phyloP scores from a whole-genome alignment of 257 asterid genomes.

The Forsythia suspensa region DNA sequence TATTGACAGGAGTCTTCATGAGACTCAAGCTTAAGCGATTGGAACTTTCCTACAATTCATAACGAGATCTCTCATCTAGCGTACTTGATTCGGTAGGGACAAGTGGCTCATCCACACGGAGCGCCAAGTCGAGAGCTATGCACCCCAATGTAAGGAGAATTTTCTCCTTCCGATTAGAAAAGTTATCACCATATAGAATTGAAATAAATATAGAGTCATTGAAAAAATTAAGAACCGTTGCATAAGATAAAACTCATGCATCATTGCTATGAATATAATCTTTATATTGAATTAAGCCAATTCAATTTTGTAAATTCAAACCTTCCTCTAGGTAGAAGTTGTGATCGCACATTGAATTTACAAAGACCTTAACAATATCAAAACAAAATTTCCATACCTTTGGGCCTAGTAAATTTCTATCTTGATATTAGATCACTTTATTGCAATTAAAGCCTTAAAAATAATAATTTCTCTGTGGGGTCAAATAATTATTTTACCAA shows the following conservation, averaged over 20 bases:
- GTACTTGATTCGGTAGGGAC: background rate
- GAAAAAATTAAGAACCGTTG: background rate
- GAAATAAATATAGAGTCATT: background rate
- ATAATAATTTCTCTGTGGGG: too few species aligned
- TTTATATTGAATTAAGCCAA: background rate
- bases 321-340: background rate
- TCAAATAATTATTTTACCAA: too few species aligned
- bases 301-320: background rate
- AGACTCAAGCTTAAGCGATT: slow-evolving; percentile 9
- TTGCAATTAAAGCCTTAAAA: background rate
- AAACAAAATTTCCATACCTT: background rate
- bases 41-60: background rate
- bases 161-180: background rate
- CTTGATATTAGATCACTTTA: too few species aligned
- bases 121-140: slow-evolving; percentile 3
- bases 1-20: background rate
- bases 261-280: background rate
- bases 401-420: background rate
- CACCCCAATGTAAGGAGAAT: background rate
- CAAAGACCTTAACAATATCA: background rate
- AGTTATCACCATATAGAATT: too few species aligned
- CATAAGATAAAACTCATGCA: background rate
- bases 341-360: background rate
- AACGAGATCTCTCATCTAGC: background rate
- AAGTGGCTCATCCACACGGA: background rate